A percentile compares a stretch with the other conserved stretches of the same genome.
These are phyloP conservation scores for Lineolata rhizophorae DNA, from an alignment of 495 filamentous ascomycete genomes.

Conservation along the genomic window DNA sequence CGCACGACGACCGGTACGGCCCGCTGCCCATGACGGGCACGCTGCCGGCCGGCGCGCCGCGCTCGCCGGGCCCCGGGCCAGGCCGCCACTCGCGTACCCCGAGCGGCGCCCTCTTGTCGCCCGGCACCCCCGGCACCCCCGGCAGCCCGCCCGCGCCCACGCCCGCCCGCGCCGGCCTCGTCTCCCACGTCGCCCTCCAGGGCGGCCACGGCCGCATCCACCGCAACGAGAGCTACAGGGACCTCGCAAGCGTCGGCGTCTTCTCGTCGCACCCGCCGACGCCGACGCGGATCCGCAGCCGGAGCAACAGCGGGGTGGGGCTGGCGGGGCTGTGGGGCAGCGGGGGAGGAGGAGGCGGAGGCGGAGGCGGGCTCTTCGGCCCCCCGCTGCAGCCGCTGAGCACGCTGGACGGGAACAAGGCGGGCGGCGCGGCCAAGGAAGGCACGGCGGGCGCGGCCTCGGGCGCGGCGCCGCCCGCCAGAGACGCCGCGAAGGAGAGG, in stretches of 20 bases:
- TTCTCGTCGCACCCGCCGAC: constrained; percentile 71
- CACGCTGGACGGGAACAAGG: constrained; percentile 43
- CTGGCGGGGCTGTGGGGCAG: too few species aligned
- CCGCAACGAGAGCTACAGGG: constrained; percentile 78
- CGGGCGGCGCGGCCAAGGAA: constrained; percentile 29
- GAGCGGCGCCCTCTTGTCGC: not conserved
- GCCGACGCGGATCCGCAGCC: constrained; percentile 46
- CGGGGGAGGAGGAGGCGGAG: too few species aligned
- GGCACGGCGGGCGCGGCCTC: too few species aligned
- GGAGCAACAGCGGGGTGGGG: constrained; percentile 32
- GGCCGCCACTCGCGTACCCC: not conserved
- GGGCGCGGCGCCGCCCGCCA: too few species aligned
- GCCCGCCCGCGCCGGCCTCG: not conserved
- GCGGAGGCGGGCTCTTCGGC: constrained; percentile 64
- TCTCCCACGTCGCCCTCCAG: constrained; percentile 4
- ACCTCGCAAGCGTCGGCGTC: constrained; percentile 68
- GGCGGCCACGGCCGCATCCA: constrained; percentile 27
- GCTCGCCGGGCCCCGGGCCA: too few species aligned
- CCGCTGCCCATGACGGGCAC: too few species aligned
- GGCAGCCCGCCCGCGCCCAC: not conserved
- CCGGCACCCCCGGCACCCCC: not conserved
- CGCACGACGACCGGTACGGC: constrained; percentile 10
- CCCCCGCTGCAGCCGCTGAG: constrained; percentile 55
- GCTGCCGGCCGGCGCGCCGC: not conserved
- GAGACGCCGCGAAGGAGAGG: too few species aligned